A percentile compares a stretch with the other conserved stretches of the same genome.
These are phyloP conservation scores for Gyromitra esculenta DNA, from an alignment of 2,329 filamentous ascomycete genomes.

Conservation along the genomic window DNA sequence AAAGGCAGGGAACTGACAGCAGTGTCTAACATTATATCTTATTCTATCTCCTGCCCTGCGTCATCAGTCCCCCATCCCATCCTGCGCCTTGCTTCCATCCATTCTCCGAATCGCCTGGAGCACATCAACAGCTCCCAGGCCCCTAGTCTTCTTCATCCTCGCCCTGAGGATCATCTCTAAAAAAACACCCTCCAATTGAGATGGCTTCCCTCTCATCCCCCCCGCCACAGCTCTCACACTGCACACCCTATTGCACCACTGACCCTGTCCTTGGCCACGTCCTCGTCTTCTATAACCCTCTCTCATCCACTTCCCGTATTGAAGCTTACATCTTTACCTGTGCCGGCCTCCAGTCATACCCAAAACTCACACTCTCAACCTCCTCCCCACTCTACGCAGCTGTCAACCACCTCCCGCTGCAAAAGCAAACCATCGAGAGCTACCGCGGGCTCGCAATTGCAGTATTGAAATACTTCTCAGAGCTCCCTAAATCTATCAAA, in stretches of 20 bases:
- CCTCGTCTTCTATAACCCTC: constrained; percentile 90
- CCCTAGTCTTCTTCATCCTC: constrained; percentile 1
- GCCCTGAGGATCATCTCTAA: constrained; percentile 14
- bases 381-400: constrained; percentile 90
- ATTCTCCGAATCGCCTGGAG: constrained; percentile 23
- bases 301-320: constrained; percentile 89
- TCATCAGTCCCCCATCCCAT: constrained; percentile 29
- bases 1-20: constrained; percentile 8
- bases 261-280: constrained; percentile 85
- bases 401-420: constrained; percentile 87
- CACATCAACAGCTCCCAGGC: constrained; percentile 30
- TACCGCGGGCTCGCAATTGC: constrained; percentile 91
- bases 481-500: constrained; percentile 80
- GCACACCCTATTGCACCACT: constrained; percentile 87
- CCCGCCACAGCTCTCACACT: constrained; percentile 62
- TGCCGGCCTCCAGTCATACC: constrained; percentile 87
- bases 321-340: constrained; percentile 92
- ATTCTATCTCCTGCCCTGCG: constrained; percentile 40
- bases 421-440: constrained; percentile 87
- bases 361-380: constrained; percentile 90
- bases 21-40: constrained; percentile 19
- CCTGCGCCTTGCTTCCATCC: constrained; percentile 22
- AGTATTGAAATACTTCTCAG: constrained; percentile 91
- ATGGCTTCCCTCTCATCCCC: constrained; percentile 57
- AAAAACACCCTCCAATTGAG: constrained; percentile 4